phyloP scores from a whole-genome alignment of 352 stramenopile species.

The Phytophthora litchii region DNA sequence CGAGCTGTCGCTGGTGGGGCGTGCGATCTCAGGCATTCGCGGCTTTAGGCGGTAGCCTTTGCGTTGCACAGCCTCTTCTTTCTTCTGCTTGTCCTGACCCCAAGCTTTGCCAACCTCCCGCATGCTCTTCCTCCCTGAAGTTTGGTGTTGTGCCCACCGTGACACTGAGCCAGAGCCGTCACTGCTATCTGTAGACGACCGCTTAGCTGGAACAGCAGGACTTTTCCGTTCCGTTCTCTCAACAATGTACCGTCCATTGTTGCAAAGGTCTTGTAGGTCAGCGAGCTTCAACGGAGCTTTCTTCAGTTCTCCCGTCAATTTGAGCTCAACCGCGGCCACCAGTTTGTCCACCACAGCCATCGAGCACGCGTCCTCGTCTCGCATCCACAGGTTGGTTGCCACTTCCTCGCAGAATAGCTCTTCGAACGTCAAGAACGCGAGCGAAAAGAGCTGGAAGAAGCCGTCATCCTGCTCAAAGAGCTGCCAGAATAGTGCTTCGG shows the following conservation, averaged over 20 bases:
- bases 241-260: constrained; percentile 48
- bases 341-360: constrained; percentile 49
- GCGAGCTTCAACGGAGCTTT: constrained; percentile 49
- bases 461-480: constrained; percentile 52
- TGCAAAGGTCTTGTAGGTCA: constrained; percentile 49
- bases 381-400: constrained; percentile 37
- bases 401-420: constrained; percentile 71
- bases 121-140: constrained; percentile 27
- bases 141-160: constrained; percentile 32
- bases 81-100: constrained; percentile 17
- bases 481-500: constrained; percentile 66
- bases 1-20: constrained; percentile 14
- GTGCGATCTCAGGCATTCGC: constrained; percentile 35
- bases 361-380: constrained; percentile 36
- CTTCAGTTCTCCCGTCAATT: constrained; percentile 44
- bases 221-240: constrained; percentile 9
- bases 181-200: constrained; percentile 1
- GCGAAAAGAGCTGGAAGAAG: constrained; percentile 65
- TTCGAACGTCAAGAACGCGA: constrained; percentile 71
- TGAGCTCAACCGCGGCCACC: constrained; percentile 47
- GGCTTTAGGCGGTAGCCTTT: constrained; percentile 31
- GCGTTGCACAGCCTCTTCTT: neutral
- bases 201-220: constrained; percentile 1
- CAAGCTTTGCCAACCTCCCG: constrained; percentile 23
- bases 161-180: constrained; percentile 20